Evolutionary conservation across 179 eudicot genomes (phyloP), one percentile per base, ranked within the genome.

Genomic region (Spergularia azorica): DNA sequence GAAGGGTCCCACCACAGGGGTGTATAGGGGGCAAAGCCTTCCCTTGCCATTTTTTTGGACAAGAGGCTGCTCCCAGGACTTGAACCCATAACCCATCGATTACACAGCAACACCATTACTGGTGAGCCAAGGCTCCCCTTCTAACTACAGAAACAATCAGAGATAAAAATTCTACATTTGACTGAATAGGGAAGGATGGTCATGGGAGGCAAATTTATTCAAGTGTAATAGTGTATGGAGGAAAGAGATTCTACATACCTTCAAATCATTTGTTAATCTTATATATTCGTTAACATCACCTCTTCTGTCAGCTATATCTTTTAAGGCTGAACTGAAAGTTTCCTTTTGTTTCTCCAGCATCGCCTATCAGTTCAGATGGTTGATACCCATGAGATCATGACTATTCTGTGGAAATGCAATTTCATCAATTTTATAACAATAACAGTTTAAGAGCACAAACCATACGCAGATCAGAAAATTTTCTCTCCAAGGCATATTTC

Each of bases 341-440:
- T 93, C 98, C 82, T 73, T 90, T 82, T 89, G 91, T 80, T 89
- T 90, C 79, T 93, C 97, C 81, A 93, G 95, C 80, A 93, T 87
- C 72, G 89, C 97, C 98, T 95, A 83, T 79, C 74, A 79, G 21
- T 18, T 72, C 78, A 70, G 63, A 71, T 36, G 66, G 76, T 46
- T 26, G 18, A 54, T n/a, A 71, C 36, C 58, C 64, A 63, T 59
- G 64, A 63, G 52, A 78, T 74, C 63, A 38, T 18, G 16, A 74
- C 15, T 38, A 58, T 70, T 26, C 41, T 43, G 46, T 17, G 51
- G 36, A n/a, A 56, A 55, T 73, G 50, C 41, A 72, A 50, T 67
- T 36, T 58, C 59, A 71, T 39, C 63, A 56, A 69, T 62, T 64
- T 48, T 73, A 57, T 71, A 54, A 7, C 41, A 62, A 76, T 54